Base-by-base conservation (phyloP, 139 green algal genomes). In the Desmodesmus armatus region DNA sequence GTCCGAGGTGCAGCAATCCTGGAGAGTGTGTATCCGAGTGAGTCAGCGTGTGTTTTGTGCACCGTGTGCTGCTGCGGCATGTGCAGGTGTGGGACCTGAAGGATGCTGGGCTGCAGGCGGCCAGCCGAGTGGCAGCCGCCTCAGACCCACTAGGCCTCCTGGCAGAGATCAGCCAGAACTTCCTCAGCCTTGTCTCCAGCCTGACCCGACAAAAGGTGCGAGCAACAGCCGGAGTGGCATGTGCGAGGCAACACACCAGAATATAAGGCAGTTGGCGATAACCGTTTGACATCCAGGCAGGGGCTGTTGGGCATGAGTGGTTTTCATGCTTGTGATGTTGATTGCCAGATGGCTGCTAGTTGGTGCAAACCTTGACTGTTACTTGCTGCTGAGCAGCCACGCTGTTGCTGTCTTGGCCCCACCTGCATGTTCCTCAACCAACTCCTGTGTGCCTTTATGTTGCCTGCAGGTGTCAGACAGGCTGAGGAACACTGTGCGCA, bases 21-120 rank as follows among this genome's bases (percentile, higher is more conserved):
- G n/a, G n/a, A n/a, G n/a, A n/a, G n/a, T n/a, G n/a, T n/a, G n/a
- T n/a, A n/a, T n/a, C n/a, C n/a, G n/a, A n/a, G n/a, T n/a, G n/a
- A n/a, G n/a, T n/a, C n/a, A n/a, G n/a, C n/a, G n/a, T n/a, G n/a
- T n/a, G n/a, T n/a, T n/a, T n/a, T n/a, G n/a, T n/a, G n/a, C n/a
- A n/a, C n/a, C n/a, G 15, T 80, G 3, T 80, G 76, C 47, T 83
- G 76, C 76, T 70, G 74, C 47, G 44, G 19, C 49, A 71, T 31
- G 31, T 33, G 29, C 82, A 95, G 90, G 92, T 97, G 69, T 97
- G 94, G 94, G 91, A 98, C 41, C 81, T 99, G 35, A 94, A 95
- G 43, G 92, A 98, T 66, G 74, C 99, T 31, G 96, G 97, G 0
- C 72, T 99, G 5, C 96, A 98, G 86, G 96, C 96, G 1, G 80